phyloP scores from a whole-genome alignment of 495 filamentous ascomycete genomes.

The Amphirosellinia nigrospora region DNA sequence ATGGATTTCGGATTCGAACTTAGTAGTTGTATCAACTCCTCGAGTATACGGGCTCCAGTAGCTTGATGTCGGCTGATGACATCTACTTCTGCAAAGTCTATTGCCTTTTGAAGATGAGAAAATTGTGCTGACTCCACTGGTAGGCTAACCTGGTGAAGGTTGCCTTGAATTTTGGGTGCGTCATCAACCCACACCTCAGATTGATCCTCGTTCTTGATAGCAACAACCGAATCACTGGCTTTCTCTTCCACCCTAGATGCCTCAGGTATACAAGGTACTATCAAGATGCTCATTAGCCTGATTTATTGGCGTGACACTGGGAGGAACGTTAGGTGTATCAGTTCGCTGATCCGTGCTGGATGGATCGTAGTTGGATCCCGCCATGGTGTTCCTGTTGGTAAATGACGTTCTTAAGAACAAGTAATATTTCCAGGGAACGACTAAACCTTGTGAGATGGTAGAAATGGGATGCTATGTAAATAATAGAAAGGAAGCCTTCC shows the following conservation, averaged over 20 bases:
- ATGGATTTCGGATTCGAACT: neutral
- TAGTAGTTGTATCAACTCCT: slow-evolving; percentile 21
- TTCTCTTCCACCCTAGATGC: neutral
- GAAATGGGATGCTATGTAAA: neutral
- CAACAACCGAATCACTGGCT: neutral
- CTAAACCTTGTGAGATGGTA: neutral
- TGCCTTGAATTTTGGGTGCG: neutral
- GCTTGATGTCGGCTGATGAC: slow-evolving; percentile 35
- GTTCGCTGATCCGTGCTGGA: neutral
- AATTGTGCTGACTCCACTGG: neutral
- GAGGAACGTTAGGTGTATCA: neutral
- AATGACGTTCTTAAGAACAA: neutral
- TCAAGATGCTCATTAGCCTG: too few relatives aligned
- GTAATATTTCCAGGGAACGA: neutral
- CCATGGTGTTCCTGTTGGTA: neutral
- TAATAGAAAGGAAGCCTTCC: neutral
- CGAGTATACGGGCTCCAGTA: slow-evolving; percentile 30
- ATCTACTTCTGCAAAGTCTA: slow-evolving; percentile 18
- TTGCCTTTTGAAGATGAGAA: neutral
- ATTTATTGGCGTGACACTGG: neutral
- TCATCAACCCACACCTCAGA: neutral
- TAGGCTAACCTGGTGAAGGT: neutral
- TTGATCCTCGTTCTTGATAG: neutral
- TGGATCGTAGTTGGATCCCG: neutral
- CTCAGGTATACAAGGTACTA: neutral